Conservation (phyloP, 176 grass and related monocot genomes). For the Triticum urartu region DNA sequence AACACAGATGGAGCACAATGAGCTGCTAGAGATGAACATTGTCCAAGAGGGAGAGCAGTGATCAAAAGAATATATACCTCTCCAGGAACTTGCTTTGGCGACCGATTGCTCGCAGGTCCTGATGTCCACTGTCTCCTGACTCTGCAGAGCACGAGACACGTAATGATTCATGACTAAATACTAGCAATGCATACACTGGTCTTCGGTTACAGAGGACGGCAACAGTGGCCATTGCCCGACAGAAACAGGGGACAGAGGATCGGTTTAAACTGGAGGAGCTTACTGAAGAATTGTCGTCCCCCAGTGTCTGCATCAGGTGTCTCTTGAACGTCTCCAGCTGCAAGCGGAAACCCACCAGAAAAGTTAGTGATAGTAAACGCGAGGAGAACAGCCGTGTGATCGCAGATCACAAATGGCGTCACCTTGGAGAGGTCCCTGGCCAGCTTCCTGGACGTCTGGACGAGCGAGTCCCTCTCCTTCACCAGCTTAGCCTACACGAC, state of each 20-base stretch:
- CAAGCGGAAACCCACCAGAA: no score
- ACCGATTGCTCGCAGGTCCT: conserved; percentile 69
- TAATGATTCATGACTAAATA: not conserved
- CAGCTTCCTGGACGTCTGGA: conserved; percentile 83
- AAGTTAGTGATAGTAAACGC: not conserved
- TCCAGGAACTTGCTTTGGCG: conserved; percentile 66
- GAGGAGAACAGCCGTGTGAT: not conserved
- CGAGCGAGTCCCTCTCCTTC: conserved; percentile 74
- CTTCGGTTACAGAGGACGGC: not conserved
- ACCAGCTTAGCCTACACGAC: conserved; percentile 52
- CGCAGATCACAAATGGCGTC: not conserved
- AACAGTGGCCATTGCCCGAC: not conserved
- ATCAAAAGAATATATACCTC: conserved; percentile 32
- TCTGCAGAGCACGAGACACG: conserved; percentile 15
- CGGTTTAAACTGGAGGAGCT: not conserved
- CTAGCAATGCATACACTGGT: not conserved
- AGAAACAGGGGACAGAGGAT: not conserved
- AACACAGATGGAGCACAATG: not conserved
- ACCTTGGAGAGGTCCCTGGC: conserved; percentile 82
- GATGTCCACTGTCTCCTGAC: conserved; percentile 75
- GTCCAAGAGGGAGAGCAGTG: not conserved
- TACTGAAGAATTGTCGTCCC: conserved; percentile 64
- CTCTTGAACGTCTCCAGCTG: conserved; percentile 93
- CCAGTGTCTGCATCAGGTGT: conserved; percentile 84
- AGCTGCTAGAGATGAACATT: not conserved